A percentile compares a stretch with the other conserved stretches of the same genome.
Evolutionary conservation across 2,329 filamentous ascomycete genomes (phyloP).

Genomic region (Colletotrichum somersetense): DNA sequence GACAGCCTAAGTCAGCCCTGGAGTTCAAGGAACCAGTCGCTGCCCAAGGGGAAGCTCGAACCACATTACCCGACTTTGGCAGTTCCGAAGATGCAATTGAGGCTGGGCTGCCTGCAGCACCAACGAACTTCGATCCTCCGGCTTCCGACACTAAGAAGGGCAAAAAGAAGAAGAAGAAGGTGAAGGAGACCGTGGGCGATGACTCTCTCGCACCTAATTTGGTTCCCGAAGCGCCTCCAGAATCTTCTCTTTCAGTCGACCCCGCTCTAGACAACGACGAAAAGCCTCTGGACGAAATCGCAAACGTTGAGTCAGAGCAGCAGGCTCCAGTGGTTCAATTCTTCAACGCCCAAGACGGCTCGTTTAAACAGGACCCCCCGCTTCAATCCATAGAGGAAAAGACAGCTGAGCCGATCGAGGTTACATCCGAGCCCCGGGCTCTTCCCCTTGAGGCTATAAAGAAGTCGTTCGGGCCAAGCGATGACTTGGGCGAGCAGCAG

Average conservation of each 20-base stretch:
- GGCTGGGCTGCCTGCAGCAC: constrained; percentile 9
- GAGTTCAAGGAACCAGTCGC: neutral
- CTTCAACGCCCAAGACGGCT: neutral
- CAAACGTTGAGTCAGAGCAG: neutral
- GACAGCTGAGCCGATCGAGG: neutral
- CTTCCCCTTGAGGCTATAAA: neutral
- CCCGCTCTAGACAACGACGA: neutral
- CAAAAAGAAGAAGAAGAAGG: constrained; percentile 56
- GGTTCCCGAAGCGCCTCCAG: neutral
- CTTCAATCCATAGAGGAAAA: neutral
- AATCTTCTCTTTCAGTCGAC: neutral
- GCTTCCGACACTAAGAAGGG: constrained; percentile 45
- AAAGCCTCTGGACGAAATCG: neutral
- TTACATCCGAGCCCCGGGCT: neutral
- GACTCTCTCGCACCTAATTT: neutral
- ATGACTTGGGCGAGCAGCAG: constrained; percentile 6
- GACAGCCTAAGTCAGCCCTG: neutral
- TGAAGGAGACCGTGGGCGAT: constrained; percentile 26
- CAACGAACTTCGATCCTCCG: constrained; percentile 4
- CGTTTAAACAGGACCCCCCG: neutral
- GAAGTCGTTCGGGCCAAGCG: neutral
- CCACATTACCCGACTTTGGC: neutral
- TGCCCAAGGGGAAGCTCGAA: neutral
- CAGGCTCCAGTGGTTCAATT: neutral
- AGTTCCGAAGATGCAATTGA: neutral